A percentile compares a stretch with the other conserved stretches of the same genome.
These are phyloP conservation scores for Solanum ossicruentum DNA, from an alignment of 257 asterid genomes.

Conservation along the genomic window DNA sequence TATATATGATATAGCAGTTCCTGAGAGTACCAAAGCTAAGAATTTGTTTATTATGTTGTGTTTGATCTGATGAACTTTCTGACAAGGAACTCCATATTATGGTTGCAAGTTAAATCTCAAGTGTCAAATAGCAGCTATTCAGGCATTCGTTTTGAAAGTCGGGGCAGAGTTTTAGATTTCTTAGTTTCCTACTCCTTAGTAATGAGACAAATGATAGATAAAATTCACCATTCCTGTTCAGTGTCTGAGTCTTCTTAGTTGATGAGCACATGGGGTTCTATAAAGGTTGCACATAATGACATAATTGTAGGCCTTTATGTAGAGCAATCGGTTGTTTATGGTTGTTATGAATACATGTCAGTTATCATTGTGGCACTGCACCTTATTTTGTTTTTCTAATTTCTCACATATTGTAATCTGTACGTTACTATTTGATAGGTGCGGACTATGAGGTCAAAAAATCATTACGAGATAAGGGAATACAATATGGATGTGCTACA, in stretches of 20 bases:
- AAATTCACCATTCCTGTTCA: background rate
- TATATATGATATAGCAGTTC: background rate
- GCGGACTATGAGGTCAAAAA: slow-evolving; percentile 40
- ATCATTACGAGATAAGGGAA: slow-evolving; percentile 90
- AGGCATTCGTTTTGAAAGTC: background rate
- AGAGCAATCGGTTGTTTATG: background rate
- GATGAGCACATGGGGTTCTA: background rate
- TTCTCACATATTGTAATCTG: background rate
- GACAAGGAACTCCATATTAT: background rate
- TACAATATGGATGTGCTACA: slow-evolving; percentile 61
- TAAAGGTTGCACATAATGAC: background rate
- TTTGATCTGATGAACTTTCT: background rate
- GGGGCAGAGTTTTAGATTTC: background rate
- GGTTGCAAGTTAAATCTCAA: background rate
- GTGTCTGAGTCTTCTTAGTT: background rate
- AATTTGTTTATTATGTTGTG: background rate
- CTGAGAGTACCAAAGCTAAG: background rate
- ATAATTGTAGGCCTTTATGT: background rate
- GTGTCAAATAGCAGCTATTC: background rate
- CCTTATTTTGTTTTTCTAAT: background rate
- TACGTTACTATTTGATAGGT: slow-evolving; percentile 41
- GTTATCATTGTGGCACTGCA: background rate
- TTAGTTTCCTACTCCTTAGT: background rate
- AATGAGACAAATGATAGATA: background rate
- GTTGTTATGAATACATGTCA: background rate